Evolutionary conservation across 169 alveolate species (phyloP), one percentile per base, ranked within the genome.

Genomic region (Plasmodium inui): DNA sequence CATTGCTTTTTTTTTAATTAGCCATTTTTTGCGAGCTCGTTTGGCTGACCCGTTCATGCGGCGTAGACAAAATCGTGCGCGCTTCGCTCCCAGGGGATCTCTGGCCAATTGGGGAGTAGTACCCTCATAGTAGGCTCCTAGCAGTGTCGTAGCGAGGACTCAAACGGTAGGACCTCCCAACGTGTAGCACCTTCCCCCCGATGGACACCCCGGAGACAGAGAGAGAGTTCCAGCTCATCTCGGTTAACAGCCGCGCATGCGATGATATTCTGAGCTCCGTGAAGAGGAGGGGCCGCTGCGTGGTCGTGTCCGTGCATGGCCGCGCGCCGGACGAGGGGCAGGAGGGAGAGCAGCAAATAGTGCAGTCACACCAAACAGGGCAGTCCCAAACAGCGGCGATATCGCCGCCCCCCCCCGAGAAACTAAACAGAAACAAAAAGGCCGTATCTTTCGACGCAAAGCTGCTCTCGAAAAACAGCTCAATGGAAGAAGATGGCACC

Each of bases 211-310:
- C 61, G 61, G 61, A 50, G 61, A 1, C 0, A 17, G 61, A 50
- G 61, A 12, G 17, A 1, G 81, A 86, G 7, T 74, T 74, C 80
- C 67, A 84, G 17, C 55, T 86, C 19, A 86, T 86, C 74, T 86
- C 85, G 44, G 57, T 86, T 28, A 86, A 86, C 19, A 34, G 70
- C 44, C n/a, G 28, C 30, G 93, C 86, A 10, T 86, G 93, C 19
- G 93, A 86, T 19, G 39, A 50, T 12, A 10, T 86, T 8, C 67
- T n/a, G 67, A 76, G 46, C 9, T 22, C 30, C 5, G 28, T 76
- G 41, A 28, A 55, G 12, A 74, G 28, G 44, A 86, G 85, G 67
- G 14, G 57, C 28, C 70, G 30, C 61, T 67, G 37, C 41, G 81
- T 76, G 17, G 74, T 3, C 19, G 53, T 73, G 12, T 55, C 93